Conservation (phyloP, 2,329 filamentous ascomycete species). For the Trichoderma sp. region DNA sequence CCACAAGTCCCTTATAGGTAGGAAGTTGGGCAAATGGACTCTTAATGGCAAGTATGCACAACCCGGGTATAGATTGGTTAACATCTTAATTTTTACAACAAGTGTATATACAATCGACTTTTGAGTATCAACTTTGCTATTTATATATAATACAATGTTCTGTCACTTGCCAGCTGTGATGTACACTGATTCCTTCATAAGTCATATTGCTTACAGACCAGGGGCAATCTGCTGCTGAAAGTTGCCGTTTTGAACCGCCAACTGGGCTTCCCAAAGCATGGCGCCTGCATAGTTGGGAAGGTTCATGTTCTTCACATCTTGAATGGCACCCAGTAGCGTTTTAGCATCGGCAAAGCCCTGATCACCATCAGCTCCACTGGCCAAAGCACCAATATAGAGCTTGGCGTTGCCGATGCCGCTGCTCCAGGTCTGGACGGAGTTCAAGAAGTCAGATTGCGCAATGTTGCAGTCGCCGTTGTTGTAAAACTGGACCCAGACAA, state of each 20-base stretch:
- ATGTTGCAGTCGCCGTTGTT: conserved; percentile 64
- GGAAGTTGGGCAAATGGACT: not conserved
- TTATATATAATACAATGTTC: not conserved
- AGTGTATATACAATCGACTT: not conserved
- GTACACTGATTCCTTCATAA: not conserved
- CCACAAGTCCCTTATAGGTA: not conserved
- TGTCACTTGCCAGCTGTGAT: not conserved
- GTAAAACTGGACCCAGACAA: conserved; percentile 61
- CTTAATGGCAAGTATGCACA: not conserved
- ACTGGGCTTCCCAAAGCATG: conserved; percentile 68
- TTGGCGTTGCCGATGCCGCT: conserved; percentile 59
- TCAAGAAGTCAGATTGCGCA: conserved; percentile 57
- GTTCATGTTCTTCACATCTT: conserved; percentile 48
- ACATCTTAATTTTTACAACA: not conserved
- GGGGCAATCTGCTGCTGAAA: conserved; percentile 25
- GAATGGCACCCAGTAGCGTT: conserved; percentile 51
- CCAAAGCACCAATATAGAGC: conserved; percentile 61
- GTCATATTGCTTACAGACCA: not conserved
- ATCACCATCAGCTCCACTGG: conserved; percentile 52
- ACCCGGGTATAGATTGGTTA: not conserved
- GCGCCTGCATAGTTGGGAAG: conserved; percentile 64
- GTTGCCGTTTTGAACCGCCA: conserved; percentile 56
- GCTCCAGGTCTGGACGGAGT: conserved; percentile 65
- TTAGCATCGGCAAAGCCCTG: conserved; percentile 52
- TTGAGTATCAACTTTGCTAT: not conserved